phyloP scores from a whole-genome alignment of 2,329 filamentous ascomycete genomes.

The Alternaria sp. region DNA sequence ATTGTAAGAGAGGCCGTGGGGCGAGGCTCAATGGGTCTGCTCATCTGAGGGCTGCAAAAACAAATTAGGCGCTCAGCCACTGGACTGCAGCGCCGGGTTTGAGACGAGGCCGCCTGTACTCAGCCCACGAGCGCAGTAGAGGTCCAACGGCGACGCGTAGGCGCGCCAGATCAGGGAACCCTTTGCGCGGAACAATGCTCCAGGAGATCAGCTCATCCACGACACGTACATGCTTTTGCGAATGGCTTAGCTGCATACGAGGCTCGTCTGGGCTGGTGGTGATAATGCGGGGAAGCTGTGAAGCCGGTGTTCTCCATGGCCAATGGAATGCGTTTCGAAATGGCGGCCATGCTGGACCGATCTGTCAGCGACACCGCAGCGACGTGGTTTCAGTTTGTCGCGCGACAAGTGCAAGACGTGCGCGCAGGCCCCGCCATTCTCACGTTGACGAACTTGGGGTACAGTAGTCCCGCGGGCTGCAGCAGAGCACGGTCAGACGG shows the following conservation, averaged over 20 bases:
- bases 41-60: constrained; percentile 15
- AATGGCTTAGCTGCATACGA: constrained; percentile 28
- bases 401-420: not conserved
- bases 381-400: constrained; percentile 19
- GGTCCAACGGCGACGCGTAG: constrained; percentile 9
- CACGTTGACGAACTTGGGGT: constrained; percentile 6
- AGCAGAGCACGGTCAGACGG: constrained; percentile 16
- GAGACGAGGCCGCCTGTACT: constrained; percentile 5
- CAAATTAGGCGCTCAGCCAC: constrained; percentile 27
- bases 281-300: constrained; percentile 42
- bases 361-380: constrained; percentile 11
- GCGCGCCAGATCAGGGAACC: constrained; percentile 16
- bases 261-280: constrained; percentile 13
- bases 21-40: constrained; percentile 15
- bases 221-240: constrained; percentile 7
- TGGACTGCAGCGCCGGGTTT: constrained; percentile 8
- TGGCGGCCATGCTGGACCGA: not conserved
- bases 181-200: not conserved
- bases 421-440: constrained; percentile 1
- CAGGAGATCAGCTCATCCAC: constrained; percentile 10
- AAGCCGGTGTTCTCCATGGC: constrained; percentile 16
- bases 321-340: constrained; percentile 20
- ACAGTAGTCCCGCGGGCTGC: not conserved
- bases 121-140: constrained; percentile 4
- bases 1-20: constrained; percentile 5